phyloP scores from a whole-genome alignment of 2,329 filamentous ascomycete genomes.

The Stachybotrys elegans region DNA sequence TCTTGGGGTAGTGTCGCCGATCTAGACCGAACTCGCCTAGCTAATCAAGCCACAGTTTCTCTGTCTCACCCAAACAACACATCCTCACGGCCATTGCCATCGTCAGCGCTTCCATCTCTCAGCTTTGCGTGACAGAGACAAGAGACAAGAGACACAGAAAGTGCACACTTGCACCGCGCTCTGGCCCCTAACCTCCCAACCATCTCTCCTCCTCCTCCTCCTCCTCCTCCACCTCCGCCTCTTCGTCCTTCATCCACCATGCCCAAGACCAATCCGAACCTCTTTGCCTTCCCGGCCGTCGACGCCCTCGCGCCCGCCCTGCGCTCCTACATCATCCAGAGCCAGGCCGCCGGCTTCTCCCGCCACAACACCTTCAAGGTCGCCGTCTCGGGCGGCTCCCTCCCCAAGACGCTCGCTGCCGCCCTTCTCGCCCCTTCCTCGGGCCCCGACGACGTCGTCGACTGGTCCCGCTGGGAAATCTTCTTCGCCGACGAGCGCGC shows the following conservation, averaged over 20 bases:
- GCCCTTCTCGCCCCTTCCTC: conserved; percentile 62
- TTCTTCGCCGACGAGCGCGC: conserved; percentile 98
- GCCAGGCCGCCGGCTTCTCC: conserved; percentile 71
- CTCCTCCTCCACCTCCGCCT: too few species aligned
- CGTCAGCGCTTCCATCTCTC: too few species aligned
- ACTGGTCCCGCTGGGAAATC: conserved; percentile 90
- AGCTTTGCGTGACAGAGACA: too few species aligned
- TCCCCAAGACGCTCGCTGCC: conserved; percentile 81
- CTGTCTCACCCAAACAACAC: too few species aligned
- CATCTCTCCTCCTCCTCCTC: background rate
- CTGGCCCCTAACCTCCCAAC: background rate
- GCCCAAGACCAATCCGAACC: conserved; percentile 56
- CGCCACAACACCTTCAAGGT: conserved; percentile 86
- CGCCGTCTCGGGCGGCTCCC: conserved; percentile 87
- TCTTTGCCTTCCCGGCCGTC: conserved; percentile 73
- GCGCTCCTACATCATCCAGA: conserved; percentile 75
- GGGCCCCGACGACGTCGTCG: conserved; percentile 55
- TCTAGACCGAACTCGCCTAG: too few species aligned
- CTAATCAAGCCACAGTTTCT: too few species aligned
- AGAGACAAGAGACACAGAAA: too few species aligned
- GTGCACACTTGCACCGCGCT: too few species aligned
- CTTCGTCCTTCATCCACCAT: conserved; percentile 30
- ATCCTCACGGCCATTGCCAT: too few species aligned
- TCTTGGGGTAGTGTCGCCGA: too few species aligned
- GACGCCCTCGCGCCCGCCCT: conserved; percentile 70